A percentile compares a stretch with the other conserved stretches of the same genome.
Evolutionary conservation across 2,329 filamentous ascomycete genomes (phyloP).

Genomic region (Scedosporium apiospermum): DNA sequence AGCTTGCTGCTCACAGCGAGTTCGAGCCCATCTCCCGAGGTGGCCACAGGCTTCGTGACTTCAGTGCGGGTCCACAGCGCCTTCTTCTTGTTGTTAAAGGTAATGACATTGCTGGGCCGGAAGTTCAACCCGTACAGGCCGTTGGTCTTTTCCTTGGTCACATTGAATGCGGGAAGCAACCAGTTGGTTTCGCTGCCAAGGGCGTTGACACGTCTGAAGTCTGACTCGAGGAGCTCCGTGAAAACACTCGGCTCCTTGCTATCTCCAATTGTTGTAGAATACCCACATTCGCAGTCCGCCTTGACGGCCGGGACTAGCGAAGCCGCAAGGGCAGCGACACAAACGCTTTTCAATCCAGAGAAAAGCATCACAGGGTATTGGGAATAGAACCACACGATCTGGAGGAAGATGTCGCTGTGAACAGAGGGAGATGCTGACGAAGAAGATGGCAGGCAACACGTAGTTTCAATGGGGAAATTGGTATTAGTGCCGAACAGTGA

Average conservation of each 20-base stretch:
- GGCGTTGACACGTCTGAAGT: constrained; percentile 51
- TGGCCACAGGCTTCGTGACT: constrained; percentile 27
- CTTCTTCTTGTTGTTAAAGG: constrained; percentile 31
- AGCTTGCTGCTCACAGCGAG: constrained; percentile 41
- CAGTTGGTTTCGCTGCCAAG: constrained; percentile 48
- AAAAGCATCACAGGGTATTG: neutral
- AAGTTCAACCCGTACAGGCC: constrained; percentile 61
- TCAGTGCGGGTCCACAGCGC: constrained; percentile 26
- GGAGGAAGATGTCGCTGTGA: neutral
- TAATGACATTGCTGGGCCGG: constrained; percentile 43
- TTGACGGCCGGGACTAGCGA: neutral
- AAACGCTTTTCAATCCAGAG: neutral
- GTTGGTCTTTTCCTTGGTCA: constrained; percentile 44
- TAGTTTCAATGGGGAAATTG: neutral
- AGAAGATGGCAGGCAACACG: neutral
- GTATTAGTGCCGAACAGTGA: neutral
- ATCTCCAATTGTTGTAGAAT: constrained; percentile 42
- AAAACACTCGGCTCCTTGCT: constrained; percentile 39
- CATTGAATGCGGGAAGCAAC: constrained; percentile 58
- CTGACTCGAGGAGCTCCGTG: constrained; percentile 61
- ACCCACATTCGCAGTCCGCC: constrained; percentile 63
- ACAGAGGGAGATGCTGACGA: too few relatives aligned
- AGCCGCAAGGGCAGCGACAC: neutral
- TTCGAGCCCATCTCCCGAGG: constrained; percentile 41
- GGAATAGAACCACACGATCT: neutral